These are phyloP conservation scores for Sugiyamaella lignohabitans DNA, from an alignment of 805 yeast genomes.

Conservation along the genomic window DNA sequence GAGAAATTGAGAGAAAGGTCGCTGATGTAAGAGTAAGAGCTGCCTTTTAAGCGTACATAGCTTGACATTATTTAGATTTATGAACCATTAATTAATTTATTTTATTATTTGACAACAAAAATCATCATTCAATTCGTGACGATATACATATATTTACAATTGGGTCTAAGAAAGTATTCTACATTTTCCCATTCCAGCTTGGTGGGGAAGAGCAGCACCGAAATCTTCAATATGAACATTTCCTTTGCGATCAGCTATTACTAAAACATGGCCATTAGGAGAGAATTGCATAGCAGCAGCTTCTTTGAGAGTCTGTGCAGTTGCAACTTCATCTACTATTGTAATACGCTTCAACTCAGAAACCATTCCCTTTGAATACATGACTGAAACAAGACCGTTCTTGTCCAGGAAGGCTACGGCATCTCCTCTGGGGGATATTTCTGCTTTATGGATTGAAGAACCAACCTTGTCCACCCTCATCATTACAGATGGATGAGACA, in stretches of 20 bases:
- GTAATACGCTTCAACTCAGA: constrained; percentile 54
- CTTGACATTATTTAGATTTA: too few relatives aligned
- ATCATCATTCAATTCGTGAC: too few relatives aligned
- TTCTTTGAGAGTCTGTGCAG: constrained; percentile 63
- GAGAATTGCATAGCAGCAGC: constrained; percentile 77
- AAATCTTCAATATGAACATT: constrained; percentile 74
- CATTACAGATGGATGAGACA: constrained; percentile 55
- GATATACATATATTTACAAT: too few relatives aligned
- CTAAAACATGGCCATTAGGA: constrained; percentile 72
- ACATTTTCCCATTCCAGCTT: constrained; percentile 30
- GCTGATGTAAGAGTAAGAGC: constrained; percentile 27
- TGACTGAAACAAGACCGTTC: constrained; percentile 66
- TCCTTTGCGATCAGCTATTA: constrained; percentile 77
- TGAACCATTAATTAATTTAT: not conserved
- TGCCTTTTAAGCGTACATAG: constrained; percentile 22
- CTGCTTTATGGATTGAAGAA: constrained; percentile 62
- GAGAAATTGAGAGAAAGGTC: constrained; percentile 29
- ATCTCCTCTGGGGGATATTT: constrained; percentile 80
- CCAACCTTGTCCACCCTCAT: constrained; percentile 76
- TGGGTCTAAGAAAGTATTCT: constrained; percentile 21
- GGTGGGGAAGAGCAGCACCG: constrained; percentile 73
- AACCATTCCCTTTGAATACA: constrained; percentile 51
- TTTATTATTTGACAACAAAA: not conserved
- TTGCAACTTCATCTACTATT: constrained; percentile 69
- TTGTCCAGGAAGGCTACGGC: constrained; percentile 75